Evolutionary conservation across 176 grass and related monocot species (phyloP), one percentile per base, ranked within the genome.

Genomic region (Bolboschoenus planiculmis): DNA sequence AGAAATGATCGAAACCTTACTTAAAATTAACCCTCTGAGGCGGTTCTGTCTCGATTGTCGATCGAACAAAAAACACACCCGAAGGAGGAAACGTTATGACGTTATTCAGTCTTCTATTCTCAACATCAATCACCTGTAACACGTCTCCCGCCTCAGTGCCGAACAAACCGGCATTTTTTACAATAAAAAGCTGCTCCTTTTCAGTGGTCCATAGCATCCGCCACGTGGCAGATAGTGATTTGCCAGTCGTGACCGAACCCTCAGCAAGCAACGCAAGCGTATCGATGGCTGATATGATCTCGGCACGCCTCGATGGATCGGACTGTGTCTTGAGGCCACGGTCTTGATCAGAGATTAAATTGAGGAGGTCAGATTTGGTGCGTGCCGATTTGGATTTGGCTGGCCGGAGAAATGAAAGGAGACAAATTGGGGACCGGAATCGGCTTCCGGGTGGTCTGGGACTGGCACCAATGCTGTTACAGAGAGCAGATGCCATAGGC

Each of bases 161-260:
- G 78, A 99, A 99, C 34, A 87, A 79, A 53, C 51, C 50, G 3
- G 92, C 89, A 73, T 93, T 98, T 18, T 89, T 84, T 76, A 98
- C 85, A 83, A 98, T 95, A 88, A 95, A 93, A 60, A 98, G 92
- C 90, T 98, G 96, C 86, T 98, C 96, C 87, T 87, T 87, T 86
- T 95, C 96, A 27, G 90, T 98, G 42, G 96, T 98, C 96, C 92
- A 98, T 11, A 93, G 96, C 83, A 99, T 87, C 48, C 92, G 84
- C 92, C 92, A 99, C 16, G 91, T 99, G 14, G 85, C 84, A 5
- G 96, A 99, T 63, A 99, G 89, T 64, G 59, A 87, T 20, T 76
- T 58, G 4, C 74, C 87, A 4, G 96, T 92, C 21, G 96, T 99
- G 53, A 84, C 86, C 2, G 61, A 76, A 0, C 42, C 89, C 3